Conservation (phyloP, 1,284 basidiomycete species). For the Cystobasidiaceae sp. region DNA sequence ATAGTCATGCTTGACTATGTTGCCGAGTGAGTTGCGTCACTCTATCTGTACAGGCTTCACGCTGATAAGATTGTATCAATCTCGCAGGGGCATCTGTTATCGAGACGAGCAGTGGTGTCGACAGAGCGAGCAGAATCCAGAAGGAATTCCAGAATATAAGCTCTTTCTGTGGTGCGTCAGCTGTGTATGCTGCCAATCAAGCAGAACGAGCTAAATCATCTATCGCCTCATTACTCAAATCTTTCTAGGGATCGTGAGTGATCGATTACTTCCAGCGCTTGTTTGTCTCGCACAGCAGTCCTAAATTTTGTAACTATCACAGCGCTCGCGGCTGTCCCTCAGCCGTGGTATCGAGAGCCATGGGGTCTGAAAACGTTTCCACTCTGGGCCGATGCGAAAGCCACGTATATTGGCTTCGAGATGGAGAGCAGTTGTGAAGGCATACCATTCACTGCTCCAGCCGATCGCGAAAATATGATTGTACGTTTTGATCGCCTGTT, state of each 20-base stretch:
- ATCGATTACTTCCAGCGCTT: not conserved
- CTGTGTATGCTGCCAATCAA: not conserved
- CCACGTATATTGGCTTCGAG: conserved; percentile 12
- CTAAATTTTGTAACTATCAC: no score
- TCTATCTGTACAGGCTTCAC: not conserved
- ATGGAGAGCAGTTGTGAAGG: conserved; percentile 4
- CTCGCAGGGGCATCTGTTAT: not conserved
- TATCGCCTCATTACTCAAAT: not conserved
- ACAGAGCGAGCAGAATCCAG: not conserved
- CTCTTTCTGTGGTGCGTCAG: conserved; percentile 1
- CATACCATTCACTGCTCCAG: not conserved
- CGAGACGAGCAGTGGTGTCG: not conserved
- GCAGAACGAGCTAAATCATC: not conserved
- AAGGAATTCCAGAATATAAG: conserved; percentile 9
- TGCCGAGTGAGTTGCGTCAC: not conserved
- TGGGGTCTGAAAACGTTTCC: conserved; percentile 16
- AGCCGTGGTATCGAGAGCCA: conserved; percentile 4
- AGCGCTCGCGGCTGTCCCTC: not conserved
- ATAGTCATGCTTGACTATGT: conserved; percentile 9
- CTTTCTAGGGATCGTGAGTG: conserved; percentile 1
- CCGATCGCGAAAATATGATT: conserved; percentile 8
- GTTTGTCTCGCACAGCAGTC: no score
- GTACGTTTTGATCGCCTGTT: not conserved
- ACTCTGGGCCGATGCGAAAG: not conserved
- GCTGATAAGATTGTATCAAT: not conserved